phyloP scores from a whole-genome alignment of 805 yeast genomes.

The Schwanniomyces vanrijiae region DNA sequence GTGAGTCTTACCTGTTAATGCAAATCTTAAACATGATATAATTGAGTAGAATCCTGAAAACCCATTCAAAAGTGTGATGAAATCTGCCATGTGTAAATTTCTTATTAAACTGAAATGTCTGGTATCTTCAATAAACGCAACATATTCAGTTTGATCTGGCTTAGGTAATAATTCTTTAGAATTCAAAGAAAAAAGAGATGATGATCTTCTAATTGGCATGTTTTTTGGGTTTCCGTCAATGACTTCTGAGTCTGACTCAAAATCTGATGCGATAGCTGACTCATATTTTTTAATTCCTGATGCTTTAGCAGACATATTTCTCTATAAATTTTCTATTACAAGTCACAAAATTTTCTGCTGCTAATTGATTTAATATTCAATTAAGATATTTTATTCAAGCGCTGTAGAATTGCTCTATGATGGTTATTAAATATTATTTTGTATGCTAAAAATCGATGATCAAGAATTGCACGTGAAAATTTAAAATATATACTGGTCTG shows the following conservation, averaged over 20 bases:
- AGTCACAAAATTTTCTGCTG: not conserved
- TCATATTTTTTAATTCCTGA: constrained; percentile 27
- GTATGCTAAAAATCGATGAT: not conserved
- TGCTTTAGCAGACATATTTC: constrained; percentile 8
- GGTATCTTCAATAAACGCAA: constrained; percentile 76
- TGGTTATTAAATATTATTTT: not conserved
- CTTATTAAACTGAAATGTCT: constrained; percentile 86
- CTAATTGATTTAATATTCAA: not conserved
- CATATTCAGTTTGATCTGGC: constrained; percentile 74
- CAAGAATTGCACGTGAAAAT: constrained; percentile 1
- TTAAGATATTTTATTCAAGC: no score
- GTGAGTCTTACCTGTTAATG: constrained; percentile 65
- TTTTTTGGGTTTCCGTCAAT: constrained; percentile 10
- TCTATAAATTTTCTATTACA: not conserved
- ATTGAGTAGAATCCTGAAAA: constrained; percentile 91
- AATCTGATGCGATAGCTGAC: constrained; percentile 37
- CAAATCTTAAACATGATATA: constrained; percentile 79
- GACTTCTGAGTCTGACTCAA: constrained; percentile 31
- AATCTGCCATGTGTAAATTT: constrained; percentile 92
- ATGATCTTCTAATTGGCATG: constrained; percentile 47
- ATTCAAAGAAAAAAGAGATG: constrained; percentile 54
- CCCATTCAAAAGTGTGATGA: constrained; percentile 91
- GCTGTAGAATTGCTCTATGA: not conserved
- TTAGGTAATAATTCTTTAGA: constrained; percentile 62
- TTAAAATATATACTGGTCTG: not conserved